Base-by-base conservation (phyloP, 1,139 yeast genomes). In the Debaryomyces sp. region DNA sequence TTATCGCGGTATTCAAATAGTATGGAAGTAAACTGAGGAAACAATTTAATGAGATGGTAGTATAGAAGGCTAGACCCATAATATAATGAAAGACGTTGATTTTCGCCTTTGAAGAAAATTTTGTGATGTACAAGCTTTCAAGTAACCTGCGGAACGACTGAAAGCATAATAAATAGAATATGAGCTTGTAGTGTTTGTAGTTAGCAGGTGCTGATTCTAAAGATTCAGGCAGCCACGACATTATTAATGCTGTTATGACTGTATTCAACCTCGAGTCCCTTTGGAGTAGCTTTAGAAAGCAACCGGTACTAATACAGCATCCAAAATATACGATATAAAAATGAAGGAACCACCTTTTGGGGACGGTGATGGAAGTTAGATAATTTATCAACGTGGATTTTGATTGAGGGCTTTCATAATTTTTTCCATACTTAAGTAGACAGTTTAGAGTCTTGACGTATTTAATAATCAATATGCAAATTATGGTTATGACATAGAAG, bases 61-160 rank as follows among this genome's bases (percentile, higher is more conserved):
- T 47, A 59, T 92, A 92, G 61, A 87, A 91, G 53, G 75, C 68
- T 5, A 88, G 40, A 0, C 97, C 98, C 13, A 82, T 89, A 1
- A 85, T 40, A 59, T 89, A 92, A 65, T 92, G 97, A 2, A 85
- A 72, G 26, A 89, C 53, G 61, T 91, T 89, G 73, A 92, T 91
- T 47, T 78, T 73, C 0, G 95, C 77, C 0, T 62, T 58, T 12
- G 70, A 55, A 13, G 78, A 71, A 56, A 78, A 80, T 29, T 72
- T 77, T 44, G 81, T 75, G 22, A 89, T 69, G 37, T 58, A 70
- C 1, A 71, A 49, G 46, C 90, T 82, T 62, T 92, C 98, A 36
- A 68, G 63, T 7, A 78, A 58, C 48, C 98, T 73, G 56, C 96
- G 73, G 1, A 68, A n/a, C 0, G 87, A 82, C 59, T 91, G 98